Evolutionary conservation across 202 grass and related monocot genomes (phyloP).

Genomic region (Carex arenaria): DNA sequence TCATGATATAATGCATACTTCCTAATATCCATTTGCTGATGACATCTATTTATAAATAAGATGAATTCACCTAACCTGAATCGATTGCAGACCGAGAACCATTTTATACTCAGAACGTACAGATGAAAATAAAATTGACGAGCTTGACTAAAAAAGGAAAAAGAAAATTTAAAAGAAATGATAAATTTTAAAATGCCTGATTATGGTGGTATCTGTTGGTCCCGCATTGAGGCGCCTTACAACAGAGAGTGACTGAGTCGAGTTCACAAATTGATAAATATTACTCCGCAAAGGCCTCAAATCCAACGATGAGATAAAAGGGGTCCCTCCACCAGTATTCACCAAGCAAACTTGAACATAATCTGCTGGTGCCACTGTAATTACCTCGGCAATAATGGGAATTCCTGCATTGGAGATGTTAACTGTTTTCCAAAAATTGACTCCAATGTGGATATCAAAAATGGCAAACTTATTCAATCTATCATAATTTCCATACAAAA

Average conservation of each 20-base stretch:
- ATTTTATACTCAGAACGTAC: neutral
- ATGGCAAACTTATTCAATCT: conserved; percentile 9
- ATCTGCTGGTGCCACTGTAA: neutral
- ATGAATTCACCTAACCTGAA: neutral
- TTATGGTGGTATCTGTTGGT: neutral
- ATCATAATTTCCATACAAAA: conserved; percentile 43
- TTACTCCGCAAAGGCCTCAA: conserved; percentile 24
- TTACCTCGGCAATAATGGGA: neutral
- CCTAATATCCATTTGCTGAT: neutral
- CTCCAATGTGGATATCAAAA: conserved; percentile 36
- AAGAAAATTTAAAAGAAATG: neutral
- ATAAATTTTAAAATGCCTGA: conserved; percentile 17
- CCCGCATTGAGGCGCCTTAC: conserved; percentile 16
- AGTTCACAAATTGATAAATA: conserved; percentile 39
- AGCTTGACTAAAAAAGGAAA: neutral
- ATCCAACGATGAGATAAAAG: conserved; percentile 46
- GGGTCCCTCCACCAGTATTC: conserved; percentile 24
- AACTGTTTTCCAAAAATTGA: conserved; percentile 30
- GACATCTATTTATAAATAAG: neutral
- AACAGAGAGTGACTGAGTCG: conserved; percentile 31
- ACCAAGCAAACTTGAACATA: conserved; percentile 29
- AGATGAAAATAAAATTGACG: neutral
- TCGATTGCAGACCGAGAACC: neutral
- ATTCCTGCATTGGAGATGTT: conserved; percentile 6
- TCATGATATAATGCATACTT: neutral